These are phyloP conservation scores for Citrullus colocynthis DNA, from an alignment of 306 rosid species.

Conservation along the genomic window DNA sequence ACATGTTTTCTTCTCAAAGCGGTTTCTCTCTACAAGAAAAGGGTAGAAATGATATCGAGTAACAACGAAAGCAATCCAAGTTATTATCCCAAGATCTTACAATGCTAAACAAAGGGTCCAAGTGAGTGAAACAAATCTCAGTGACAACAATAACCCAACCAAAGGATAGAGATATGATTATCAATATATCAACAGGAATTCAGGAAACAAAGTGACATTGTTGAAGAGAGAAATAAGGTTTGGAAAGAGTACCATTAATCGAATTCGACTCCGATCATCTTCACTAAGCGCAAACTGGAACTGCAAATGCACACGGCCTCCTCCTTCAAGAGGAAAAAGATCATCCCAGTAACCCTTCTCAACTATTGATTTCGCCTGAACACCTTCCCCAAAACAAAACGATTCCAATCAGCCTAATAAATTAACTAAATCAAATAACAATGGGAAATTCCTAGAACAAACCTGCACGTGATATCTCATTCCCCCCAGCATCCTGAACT, in stretches of 20 bases:
- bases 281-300: slow-evolving; percentile 62
- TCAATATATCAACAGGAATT: not conserved
- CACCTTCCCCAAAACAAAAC: slow-evolving; percentile 32
- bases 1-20: slow-evolving; percentile 59
- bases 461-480: slow-evolving; percentile 61
- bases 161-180: not conserved
- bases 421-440: not conserved
- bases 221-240: not conserved
- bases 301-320: slow-evolving; percentile 56
- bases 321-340: slow-evolving; percentile 51
- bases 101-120: not conserved
- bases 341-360: slow-evolving; percentile 82
- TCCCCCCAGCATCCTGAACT: slow-evolving; percentile 53
- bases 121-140: not conserved
- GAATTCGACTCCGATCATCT: slow-evolving; percentile 64
- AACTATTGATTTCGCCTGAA: slow-evolving; percentile 51
- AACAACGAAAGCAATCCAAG: not conserved
- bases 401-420: slow-evolving; percentile 9
- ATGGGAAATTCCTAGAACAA: slow-evolving; percentile 5
- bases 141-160: too few relatives aligned
- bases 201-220: not conserved
- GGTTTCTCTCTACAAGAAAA: slow-evolving; percentile 26
- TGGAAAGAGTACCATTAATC: slow-evolving; percentile 40
- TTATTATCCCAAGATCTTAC: not conserved
- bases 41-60: not conserved